Base-by-base conservation (phyloP, 352 stramenopile species). In the Globisporangium megalacanthum region DNA sequence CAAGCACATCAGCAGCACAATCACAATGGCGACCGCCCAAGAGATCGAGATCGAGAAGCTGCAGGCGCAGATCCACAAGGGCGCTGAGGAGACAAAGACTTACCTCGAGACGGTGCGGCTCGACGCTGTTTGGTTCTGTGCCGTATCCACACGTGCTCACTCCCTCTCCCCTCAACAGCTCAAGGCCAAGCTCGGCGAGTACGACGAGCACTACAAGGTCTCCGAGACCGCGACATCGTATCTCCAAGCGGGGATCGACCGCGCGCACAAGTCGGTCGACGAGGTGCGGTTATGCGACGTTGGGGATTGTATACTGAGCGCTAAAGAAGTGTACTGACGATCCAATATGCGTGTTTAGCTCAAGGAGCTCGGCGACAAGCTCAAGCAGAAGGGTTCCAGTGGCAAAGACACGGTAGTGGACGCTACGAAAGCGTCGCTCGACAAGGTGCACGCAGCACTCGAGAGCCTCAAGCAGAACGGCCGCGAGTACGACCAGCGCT, bases 21-120 rank as follows among this genome's bases (percentile, higher is more conserved):
- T 15, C 42, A 48, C 20, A 31, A 53, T 42, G 48, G 48, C 25
- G 2, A 25, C 37, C 48, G 25, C 48, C 5, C 53, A 59, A 7
- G 48, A 29, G 25, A 29, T 29, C 4, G 25, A 53, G 48, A 53
- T 53, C 25, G 48, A 79, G 56, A 81, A 86, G 67, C 69, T 90
- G 37, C 76, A 88, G 65, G 62, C 77, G 61, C 77, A 86, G 67
- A 85, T 90, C 58, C 64, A 82, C 46, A 73, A 85, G 60, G 77
- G 81, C 56, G 68, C 79, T 13, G 70, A 88, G 56, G 78, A 89
- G 66, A 88, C 81, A 64, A 88, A 87, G 69, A 81, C 77, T 63
- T 89, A 92, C 54, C 64, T 89, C 42, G 68, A 66, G 36, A 68
- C 67, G 64, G 73, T 82, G 63, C 29, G 62, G 2, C n/a, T 6